phyloP scores from a whole-genome alignment of 2,329 filamentous ascomycete genomes.

The Fusarium sp. region DNA sequence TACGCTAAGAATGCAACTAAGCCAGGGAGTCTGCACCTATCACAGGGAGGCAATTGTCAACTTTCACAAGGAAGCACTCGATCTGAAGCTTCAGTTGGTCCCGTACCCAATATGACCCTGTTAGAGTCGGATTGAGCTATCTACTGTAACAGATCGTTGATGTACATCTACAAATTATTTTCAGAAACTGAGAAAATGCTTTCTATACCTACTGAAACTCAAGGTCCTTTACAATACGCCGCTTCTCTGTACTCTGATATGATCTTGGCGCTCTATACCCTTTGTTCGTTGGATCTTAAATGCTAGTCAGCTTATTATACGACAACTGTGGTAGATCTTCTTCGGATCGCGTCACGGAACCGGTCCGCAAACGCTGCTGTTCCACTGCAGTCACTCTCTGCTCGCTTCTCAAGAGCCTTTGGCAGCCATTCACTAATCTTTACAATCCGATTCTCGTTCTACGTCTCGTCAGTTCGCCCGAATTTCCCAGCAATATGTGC shows the following conservation, averaged over 20 bases:
- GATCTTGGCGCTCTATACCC: not conserved
- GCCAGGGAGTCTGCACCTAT: conserved; percentile 32
- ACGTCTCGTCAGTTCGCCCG: not conserved
- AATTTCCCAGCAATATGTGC: not conserved
- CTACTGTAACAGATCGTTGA: not conserved
- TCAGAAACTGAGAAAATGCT: not conserved
- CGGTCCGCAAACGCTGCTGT: conserved; percentile 62
- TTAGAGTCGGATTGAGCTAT: not conserved
- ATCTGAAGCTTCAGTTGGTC: not conserved
- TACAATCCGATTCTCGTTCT: conserved; percentile 70
- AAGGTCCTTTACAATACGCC: not conserved
- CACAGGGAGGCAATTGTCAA: conserved; percentile 37
- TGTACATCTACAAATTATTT: not conserved
- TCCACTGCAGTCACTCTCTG: conserved; percentile 63
- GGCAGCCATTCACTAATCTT: conserved; percentile 73
- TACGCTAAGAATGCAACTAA: conserved; percentile 29
- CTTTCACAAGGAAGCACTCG: not conserved
- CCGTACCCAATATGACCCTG: not conserved
- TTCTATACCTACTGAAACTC: not conserved
- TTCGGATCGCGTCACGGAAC: conserved; percentile 60
- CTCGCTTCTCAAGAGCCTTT: conserved; percentile 62
- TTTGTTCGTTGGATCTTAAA: not conserved
- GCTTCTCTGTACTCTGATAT: not conserved
- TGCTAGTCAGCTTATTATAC: conserved; percentile 4
- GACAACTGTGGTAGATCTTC: conserved; percentile 39